Conservation (phyloP, 2,329 filamentous ascomycete genomes). For the Celoporthe dispersa region DNA sequence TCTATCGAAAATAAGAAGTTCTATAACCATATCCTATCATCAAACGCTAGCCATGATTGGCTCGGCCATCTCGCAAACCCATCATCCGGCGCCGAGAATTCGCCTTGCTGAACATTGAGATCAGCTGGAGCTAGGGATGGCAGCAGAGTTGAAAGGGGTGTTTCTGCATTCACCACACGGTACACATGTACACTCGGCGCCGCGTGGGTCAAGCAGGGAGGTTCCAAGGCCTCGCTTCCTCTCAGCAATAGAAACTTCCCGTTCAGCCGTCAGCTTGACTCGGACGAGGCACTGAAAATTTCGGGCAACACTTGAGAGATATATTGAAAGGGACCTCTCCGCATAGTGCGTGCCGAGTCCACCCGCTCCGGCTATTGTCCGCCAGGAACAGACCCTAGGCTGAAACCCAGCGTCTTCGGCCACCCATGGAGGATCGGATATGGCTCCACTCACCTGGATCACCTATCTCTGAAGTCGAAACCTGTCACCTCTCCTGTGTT, state of each 20-base stretch:
- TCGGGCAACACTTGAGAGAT: background rate
- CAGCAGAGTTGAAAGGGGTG: background rate
- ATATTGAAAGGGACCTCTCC: background rate
- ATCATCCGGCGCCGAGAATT: conserved; percentile 12
- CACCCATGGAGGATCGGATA: conserved; percentile 24
- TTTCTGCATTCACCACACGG: background rate
- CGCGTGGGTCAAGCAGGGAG: conserved; percentile 12
- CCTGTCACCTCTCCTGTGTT: conserved; percentile 15
- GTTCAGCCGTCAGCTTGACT: conserved; percentile 20
- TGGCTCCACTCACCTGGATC: conserved; percentile 28
- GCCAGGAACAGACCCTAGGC: conserved; percentile 18
- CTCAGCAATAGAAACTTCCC: conserved; percentile 5
- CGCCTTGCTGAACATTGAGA: conserved; percentile 7
- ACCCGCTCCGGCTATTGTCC: conserved; percentile 1
- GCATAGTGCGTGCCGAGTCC: background rate
- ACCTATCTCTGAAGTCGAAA: conserved; percentile 29
- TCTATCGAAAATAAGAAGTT: conserved; percentile 1
- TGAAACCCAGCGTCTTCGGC: conserved; percentile 26
- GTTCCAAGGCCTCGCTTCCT: conserved; percentile 11
- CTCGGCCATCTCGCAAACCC: background rate
- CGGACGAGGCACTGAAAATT: conserved; percentile 20
- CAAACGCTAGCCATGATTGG: background rate
- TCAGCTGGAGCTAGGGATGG: background rate
- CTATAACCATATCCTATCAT: background rate
- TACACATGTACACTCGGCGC: conserved; percentile 22